These are phyloP conservation scores for Aphanocladium album DNA, from an alignment of 2,329 filamentous ascomycete species.

Conservation along the genomic window DNA sequence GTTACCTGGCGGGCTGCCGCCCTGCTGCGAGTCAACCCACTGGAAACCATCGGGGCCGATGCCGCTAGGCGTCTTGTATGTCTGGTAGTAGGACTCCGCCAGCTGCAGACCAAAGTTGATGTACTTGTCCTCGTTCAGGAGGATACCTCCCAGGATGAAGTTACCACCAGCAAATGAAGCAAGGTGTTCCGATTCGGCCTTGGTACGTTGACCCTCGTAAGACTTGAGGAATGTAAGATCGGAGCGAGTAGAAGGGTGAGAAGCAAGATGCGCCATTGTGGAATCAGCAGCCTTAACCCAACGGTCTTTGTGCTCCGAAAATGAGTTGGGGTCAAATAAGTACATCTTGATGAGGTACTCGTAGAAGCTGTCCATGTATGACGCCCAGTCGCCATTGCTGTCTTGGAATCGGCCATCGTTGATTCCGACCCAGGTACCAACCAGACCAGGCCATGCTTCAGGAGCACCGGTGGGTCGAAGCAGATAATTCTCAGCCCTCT, in stretches of 20 bases:
- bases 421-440: slow-evolving; percentile 64
- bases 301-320: slow-evolving; percentile 60
- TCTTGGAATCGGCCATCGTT: slow-evolving; percentile 62
- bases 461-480: slow-evolving; percentile 52
- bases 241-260: slow-evolving; percentile 58
- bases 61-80: slow-evolving; percentile 65
- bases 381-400: slow-evolving; percentile 67
- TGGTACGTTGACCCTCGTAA: slow-evolving; percentile 44
- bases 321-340: slow-evolving; percentile 65
- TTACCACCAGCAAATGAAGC: slow-evolving; percentile 82
- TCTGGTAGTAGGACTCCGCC: slow-evolving; percentile 66
- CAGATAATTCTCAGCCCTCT: slow-evolving; percentile 65
- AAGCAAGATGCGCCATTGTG: slow-evolving; percentile 64
- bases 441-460: slow-evolving; percentile 72
- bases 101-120: slow-evolving; percentile 69
- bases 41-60: slow-evolving; percentile 72
- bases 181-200: slow-evolving; percentile 49
- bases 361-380: slow-evolving; percentile 75
- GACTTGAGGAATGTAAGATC: slow-evolving; percentile 68
- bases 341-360: slow-evolving; percentile 93
- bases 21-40: slow-evolving; percentile 49
- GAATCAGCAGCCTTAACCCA: slow-evolving; percentile 75
- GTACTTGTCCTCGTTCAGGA: slow-evolving; percentile 61
- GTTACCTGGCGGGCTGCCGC: slow-evolving; percentile 32
- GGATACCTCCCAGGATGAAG: slow-evolving; percentile 74